A percentile compares a stretch with the other conserved stretches of the same genome.
These are phyloP conservation scores for Suillus ampliporus DNA, from an alignment of 768 basidiomycete genomes.

Conservation along the genomic window DNA sequence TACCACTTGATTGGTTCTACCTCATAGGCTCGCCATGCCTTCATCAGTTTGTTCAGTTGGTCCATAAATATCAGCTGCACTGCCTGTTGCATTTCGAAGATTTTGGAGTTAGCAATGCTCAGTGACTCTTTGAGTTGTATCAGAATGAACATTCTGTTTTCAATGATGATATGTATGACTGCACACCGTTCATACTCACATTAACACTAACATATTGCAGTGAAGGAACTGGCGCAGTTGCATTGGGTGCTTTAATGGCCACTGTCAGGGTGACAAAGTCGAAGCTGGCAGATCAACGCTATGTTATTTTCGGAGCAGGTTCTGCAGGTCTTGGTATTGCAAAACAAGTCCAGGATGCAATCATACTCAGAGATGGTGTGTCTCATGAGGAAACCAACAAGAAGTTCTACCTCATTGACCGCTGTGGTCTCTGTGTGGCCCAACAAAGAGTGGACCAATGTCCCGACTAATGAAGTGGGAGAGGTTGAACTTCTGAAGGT, in stretches of 20 bases:
- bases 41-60: conserved; percentile 72
- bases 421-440: conserved; percentile 61
- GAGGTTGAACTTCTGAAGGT: conserved; percentile 67
- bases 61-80: conserved; percentile 61
- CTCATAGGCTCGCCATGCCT: background rate
- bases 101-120: conserved; percentile 81
- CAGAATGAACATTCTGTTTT: conserved; percentile 69
- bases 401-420: conserved; percentile 78
- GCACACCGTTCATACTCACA: conserved; percentile 5
- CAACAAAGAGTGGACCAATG: conserved; percentile 59
- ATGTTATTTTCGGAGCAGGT: conserved; percentile 81
- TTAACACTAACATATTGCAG: conserved; percentile 36
- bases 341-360: conserved; percentile 77
- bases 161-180: conserved; percentile 83
- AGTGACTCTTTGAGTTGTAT: conserved; percentile 67
- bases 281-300: conserved; percentile 74
- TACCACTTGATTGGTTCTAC: background rate
- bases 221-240: conserved; percentile 80
- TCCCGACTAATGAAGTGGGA: conserved; percentile 41
- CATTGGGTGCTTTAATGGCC: conserved; percentile 70
- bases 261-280: conserved; percentile 69
- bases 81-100: conserved; percentile 85
- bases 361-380: conserved; percentile 59
- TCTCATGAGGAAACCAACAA: conserved; percentile 62
- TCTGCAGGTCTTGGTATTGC: conserved; percentile 85